Evolutionary conservation across 352 stramenopile species (phyloP).

Genomic region (Peronospora tabacina): DNA sequence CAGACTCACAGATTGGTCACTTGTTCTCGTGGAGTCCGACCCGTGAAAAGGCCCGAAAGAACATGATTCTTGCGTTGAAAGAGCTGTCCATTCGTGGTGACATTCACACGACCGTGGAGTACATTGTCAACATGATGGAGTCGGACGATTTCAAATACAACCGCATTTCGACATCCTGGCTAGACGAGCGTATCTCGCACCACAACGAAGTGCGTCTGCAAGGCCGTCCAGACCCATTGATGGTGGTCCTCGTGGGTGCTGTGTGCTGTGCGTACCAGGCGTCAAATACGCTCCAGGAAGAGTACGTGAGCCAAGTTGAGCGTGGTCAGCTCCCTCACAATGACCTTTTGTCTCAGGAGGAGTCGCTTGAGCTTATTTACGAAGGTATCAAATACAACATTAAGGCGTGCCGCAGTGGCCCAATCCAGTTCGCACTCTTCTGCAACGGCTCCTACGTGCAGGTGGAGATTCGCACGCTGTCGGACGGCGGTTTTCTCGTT

Average conservation of each 20-base stretch:
- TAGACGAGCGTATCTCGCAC: conserved; percentile 94
- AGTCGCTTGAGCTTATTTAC: conserved; percentile 96
- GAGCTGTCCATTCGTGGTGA: conserved; percentile 99
- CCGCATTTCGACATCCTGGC: conserved; percentile 98
- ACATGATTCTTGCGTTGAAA: conserved; percentile 97
- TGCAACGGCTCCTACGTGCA: conserved; percentile 86
- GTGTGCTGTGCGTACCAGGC: conserved; percentile 79
- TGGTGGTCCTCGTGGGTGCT: conserved; percentile 86
- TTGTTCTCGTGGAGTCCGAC: conserved; percentile 96
- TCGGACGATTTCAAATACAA: conserved; percentile 98
- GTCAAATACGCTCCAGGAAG: conserved; percentile 57
- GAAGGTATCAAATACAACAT: conserved; percentile 98
- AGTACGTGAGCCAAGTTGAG: conserved; percentile 81
- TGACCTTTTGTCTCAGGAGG: conserved; percentile 73
- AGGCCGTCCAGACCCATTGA: conserved; percentile 72
- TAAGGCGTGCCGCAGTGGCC: conserved; percentile 82
- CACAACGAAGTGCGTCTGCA: conserved; percentile 87
- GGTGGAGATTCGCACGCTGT: conserved; percentile 93
- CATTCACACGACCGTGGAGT: conserved; percentile 99
- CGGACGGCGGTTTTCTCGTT: conserved; percentile 97
- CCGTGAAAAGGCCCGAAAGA: conserved; percentile 95
- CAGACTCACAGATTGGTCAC: conserved; percentile 99
- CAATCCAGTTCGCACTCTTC: conserved; percentile 89
- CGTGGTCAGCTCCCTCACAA: conserved; percentile 89
- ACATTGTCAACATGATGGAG: conserved; percentile 99